Percentiles rank a stretch among this genome's conserved stretches.
Evolutionary conservation across 78 protist genomes (phyloP).

Genomic region (Creolimax fragrantissima): DNA sequence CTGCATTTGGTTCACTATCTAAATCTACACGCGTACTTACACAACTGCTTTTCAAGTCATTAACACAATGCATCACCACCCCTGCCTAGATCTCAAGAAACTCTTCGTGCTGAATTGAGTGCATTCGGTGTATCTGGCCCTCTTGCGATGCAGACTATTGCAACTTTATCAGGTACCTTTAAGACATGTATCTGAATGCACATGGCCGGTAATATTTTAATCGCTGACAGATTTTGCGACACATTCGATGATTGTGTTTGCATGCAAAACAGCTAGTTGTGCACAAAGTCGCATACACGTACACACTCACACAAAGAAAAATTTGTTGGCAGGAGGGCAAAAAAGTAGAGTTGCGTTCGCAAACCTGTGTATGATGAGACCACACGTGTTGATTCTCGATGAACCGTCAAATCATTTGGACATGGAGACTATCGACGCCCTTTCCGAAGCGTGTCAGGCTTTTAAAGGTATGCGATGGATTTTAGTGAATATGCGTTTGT

Average conservation of each 20-base stretch:
- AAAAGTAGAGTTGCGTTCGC: slow-evolving; percentile 84
- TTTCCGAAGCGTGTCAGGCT: slow-evolving; percentile 49
- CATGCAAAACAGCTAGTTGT: no score
- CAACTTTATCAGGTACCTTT: slow-evolving; percentile 24
- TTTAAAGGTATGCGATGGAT: slow-evolving; percentile 54
- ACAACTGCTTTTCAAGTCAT: no score
- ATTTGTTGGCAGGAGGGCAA: slow-evolving; percentile 73
- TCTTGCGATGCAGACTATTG: neutral
- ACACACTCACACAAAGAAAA: neutral
- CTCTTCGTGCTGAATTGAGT: neutral
- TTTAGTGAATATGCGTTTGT: no score
- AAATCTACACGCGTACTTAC: no score
- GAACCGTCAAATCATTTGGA: slow-evolving; percentile 89
- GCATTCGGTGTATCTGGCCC: slow-evolving; percentile 1
- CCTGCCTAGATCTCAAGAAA: neutral
- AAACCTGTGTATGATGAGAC: slow-evolving; percentile 45
- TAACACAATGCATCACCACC: no score
- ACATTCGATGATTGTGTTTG: no score
- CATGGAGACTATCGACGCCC: slow-evolving; percentile 45
- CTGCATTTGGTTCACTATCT: no score
- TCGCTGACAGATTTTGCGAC: no score
- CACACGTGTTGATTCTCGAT: slow-evolving; percentile 85
- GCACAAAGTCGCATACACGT: neutral
- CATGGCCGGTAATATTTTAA: no score
- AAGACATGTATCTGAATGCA: no score